Conservation (phyloP, 257 asterid species). For the Leptodermis oblonga region DNA sequence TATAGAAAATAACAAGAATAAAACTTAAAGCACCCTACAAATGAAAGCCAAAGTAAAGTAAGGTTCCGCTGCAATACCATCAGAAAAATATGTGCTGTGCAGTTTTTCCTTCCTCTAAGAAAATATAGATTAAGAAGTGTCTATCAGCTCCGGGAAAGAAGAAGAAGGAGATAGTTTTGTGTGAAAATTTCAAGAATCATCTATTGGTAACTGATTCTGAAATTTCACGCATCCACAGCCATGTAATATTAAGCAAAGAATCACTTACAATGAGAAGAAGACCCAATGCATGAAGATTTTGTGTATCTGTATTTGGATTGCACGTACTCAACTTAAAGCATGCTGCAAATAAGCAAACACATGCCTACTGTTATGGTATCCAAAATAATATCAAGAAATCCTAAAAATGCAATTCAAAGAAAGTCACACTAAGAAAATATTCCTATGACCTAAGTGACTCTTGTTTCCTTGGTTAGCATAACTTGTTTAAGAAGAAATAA, state of each 20-base stretch:
- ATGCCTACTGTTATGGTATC: not conserved
- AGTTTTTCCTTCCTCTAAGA: not conserved
- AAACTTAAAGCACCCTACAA: conserved; percentile 70
- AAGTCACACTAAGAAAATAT: not conserved
- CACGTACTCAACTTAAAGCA: conserved; percentile 84
- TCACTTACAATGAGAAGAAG: conserved; percentile 76
- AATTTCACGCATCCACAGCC: not conserved
- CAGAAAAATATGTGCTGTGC: not conserved
- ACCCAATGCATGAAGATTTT: conserved; percentile 76
- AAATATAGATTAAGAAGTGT: not conserved
- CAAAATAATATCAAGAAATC: not conserved
- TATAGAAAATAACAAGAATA: conserved; percentile 68
- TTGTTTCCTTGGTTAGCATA: not conserved
- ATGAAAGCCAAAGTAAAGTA: conserved; percentile 18
- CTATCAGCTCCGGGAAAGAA: conserved; percentile 1
- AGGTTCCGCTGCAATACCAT: conserved; percentile 10
- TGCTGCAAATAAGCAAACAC: conserved; percentile 46
- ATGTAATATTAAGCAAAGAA: conserved; percentile 12
- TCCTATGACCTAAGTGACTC: not conserved
- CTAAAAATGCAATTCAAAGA: not conserved
- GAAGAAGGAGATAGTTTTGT: not conserved
- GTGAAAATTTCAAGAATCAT: not conserved
- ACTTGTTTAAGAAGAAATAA: not conserved
- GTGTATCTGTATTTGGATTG: conserved; percentile 55
- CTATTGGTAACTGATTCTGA: not conserved